Base-by-base conservation (phyloP, 148 eudicot genomes). In the Silene conica region DNA sequence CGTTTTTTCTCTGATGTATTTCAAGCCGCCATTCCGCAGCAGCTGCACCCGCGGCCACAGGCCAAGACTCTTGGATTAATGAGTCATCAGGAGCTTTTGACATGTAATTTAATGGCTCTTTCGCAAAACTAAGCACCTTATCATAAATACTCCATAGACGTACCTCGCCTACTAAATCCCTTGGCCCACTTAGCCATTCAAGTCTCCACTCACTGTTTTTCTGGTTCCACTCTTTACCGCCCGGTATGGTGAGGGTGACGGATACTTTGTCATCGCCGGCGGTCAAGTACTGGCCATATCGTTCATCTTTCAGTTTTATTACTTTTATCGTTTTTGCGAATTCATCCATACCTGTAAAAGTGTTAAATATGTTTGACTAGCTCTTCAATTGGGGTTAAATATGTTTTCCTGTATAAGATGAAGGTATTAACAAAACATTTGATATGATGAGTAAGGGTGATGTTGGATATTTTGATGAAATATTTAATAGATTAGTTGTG, bases 161-260 rank as follows among this genome's bases (percentile, higher is more conserved):
- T 21, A 21, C 64, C 1, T 61, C 31, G 2, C 64, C 28, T 1
- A 61, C 64, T 21, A 61, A 11, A 22, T 13, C 28, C 9, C 22
- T 7, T 5, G 64, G 31, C 3, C 8, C 31, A 26, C 8, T 22
- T 6, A 61, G 28, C 64, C 63, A 59, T 59, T 59, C 23, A 19
- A 59, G 63, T 59, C 63, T 59, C 63, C 63, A 59, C 63, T 59
- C 25, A 19, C 26, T 59, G 23, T 59, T 59, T 59, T 59, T 20
- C 25, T 5, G 63, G 63, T 20, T 59, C n/a, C 19, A 59, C 11
- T 26, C 63, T 59, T 19, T 19, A 21, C 23, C 0, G 8, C 3
- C n/a, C 13, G 64, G 64, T 8, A 6, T 8, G 31, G 64, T 61
- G 31, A 61, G 64, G 64, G 31, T 61, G 64, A 61, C 28, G 31